Base-by-base conservation (phyloP, 805 yeast genomes). In the Yarrowia bubula region DNA sequence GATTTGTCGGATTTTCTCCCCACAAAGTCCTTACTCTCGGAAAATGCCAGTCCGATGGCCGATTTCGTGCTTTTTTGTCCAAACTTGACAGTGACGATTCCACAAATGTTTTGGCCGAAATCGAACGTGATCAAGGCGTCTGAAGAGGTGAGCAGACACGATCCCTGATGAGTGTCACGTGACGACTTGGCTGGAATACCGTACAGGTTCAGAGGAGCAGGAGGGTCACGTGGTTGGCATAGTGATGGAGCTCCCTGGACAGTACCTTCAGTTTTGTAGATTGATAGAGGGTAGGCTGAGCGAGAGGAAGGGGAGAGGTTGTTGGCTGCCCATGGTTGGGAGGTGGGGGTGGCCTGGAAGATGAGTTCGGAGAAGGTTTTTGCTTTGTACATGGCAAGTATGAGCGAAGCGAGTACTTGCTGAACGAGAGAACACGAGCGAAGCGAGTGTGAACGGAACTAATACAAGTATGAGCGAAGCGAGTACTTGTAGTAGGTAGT, bases 1-100 rank as follows among this genome's bases (percentile, higher is more conserved):
- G 58, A 51, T n/a, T 51, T 51, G 35, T 51, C 58, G 35, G 58
- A 51, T 32, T 37, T 32, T 51, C 58, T 8, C 10, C 58, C 58
- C 9, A 51, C 58, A 13, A 51, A 51, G 4, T 37, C 35, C 18
- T 33, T 51, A 4, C 33, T 22, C 37, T 51, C 58, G 15, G 58
- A 51, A n/a, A 51, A 51, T 5, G 58, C 58, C 4, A 51, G 33
- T 4, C 58, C 58, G 13, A 48, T 42, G 2, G 8, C 15, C 4
- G 42, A 35, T 9, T 51, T 51, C 5, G 58, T 22, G 43, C 58
- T 51, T 22, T 37, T 37, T 2, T 32, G 58, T 0, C 58, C 58
- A 6, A 51, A 51, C 8, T 22, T 37, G 13, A 51, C 10, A 4
- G 43, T 37, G 9, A 51, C 58, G 18, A 51, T 22, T 51, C 58